Conservation (phyloP, 179 eudicot species). For the Nepenthes alata region DNA sequence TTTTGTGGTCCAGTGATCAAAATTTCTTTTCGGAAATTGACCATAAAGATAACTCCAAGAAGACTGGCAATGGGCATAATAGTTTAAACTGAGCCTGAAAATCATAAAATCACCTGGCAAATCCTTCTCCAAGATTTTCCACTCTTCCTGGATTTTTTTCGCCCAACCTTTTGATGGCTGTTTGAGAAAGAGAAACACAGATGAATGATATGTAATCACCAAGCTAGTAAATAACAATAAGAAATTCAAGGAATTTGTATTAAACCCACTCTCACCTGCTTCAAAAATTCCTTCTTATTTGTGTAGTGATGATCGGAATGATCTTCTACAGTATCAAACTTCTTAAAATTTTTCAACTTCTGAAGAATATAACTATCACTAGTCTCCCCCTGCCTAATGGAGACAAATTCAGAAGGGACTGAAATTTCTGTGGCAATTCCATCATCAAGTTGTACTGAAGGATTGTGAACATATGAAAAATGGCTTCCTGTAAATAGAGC, state of each 20-base stretch:
- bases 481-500: constrained; percentile 3
- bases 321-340: constrained; percentile 64
- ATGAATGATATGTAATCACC: not conserved
- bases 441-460: constrained; percentile 12
- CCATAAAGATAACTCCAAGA: not conserved
- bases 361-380: constrained; percentile 23
- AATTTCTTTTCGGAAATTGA: not conserved
- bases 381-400: constrained; percentile 15
- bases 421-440: constrained; percentile 20
- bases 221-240: constrained; percentile 6
- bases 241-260: not conserved
- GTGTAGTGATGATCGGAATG: constrained; percentile 43
- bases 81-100: not conserved
- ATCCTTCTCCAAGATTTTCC: constrained; percentile 74
- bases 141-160: constrained; percentile 69
- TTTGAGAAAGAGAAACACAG: constrained; percentile 8
- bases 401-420: constrained; percentile 9
- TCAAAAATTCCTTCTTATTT: constrained; percentile 8
- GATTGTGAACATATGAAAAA: constrained; percentile 3
- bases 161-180: constrained; percentile 61
- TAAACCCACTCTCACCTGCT: constrained; percentile 22
- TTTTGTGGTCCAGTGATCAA: not conserved
- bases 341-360: constrained; percentile 39
- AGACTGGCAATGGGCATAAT: not conserved
- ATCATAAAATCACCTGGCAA: constrained; percentile 51